Evolutionary conservation across 2,329 filamentous ascomycete genomes (phyloP).

Genomic region (Colletotrichum gloeosporioides): DNA sequence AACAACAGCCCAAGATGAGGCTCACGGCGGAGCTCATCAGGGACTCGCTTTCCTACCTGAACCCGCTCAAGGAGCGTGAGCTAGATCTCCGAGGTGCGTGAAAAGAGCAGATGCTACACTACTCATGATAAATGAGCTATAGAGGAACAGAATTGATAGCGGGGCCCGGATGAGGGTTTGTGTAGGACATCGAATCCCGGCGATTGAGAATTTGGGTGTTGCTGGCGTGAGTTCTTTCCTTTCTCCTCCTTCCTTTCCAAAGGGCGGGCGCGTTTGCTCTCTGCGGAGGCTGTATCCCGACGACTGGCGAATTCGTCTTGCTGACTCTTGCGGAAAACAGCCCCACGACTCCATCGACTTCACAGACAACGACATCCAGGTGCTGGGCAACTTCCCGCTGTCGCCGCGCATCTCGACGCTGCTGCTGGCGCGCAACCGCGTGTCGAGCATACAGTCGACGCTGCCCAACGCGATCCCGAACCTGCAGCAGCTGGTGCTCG

Average conservation of each 20-base stretch:
- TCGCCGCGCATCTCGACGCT: conserved; percentile 88
- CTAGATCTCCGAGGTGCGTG: conserved; percentile 98
- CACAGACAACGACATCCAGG: conserved; percentile 95
- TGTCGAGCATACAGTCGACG: conserved; percentile 79
- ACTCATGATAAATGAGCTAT: conserved; percentile 39
- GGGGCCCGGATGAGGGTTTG: conserved; percentile 45
- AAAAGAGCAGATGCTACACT: conserved; percentile 98
- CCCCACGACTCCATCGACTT: conserved; percentile 97
- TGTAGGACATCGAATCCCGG: conserved; percentile 96
- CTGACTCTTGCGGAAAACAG: conserved; percentile 45
- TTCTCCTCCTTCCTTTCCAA: not conserved
- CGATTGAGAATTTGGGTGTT: conserved; percentile 96
- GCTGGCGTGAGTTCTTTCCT: conserved; percentile 72
- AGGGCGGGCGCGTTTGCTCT: not conserved
- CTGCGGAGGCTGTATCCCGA: not conserved
- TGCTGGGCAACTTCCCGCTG: conserved; percentile 90
- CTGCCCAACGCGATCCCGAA: conserved; percentile 80
- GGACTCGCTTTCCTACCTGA: conserved; percentile 95
- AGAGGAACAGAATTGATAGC: conserved; percentile 82
- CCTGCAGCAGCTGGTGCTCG: conserved; percentile 80
- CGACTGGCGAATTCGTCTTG: not conserved
- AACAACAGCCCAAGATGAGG: conserved; percentile 69
- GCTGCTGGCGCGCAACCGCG: conserved; percentile 87
- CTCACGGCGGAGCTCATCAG: conserved; percentile 95
- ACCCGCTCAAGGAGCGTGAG: conserved; percentile 98